Evolutionary conservation across 2,329 filamentous ascomycete genomes (phyloP).

Genomic region (Ambrosiella cleistominuta): DNA sequence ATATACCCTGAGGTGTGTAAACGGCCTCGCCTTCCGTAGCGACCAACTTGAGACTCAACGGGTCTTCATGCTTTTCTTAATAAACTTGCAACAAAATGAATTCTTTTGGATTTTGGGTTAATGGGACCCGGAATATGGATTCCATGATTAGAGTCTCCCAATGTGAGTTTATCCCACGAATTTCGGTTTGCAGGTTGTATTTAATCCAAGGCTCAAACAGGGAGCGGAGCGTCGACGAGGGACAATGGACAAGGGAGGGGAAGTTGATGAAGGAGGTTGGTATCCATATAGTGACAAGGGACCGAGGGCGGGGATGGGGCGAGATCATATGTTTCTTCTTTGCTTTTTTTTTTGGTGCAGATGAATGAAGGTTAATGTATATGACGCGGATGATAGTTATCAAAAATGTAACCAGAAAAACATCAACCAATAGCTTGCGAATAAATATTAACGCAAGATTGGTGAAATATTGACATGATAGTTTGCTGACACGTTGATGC

Average conservation of each 20-base stretch:
- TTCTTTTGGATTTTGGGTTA: constrained; percentile 32
- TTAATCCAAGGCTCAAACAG: neutral
- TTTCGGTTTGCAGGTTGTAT: neutral
- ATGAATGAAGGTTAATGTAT: too few species aligned
- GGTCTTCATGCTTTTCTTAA: constrained; percentile 26
- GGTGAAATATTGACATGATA: too few species aligned
- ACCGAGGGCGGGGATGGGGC: neutral
- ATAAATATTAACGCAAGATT: too few species aligned
- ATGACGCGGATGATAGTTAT: too few species aligned
- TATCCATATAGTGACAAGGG: neutral
- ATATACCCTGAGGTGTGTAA: constrained; percentile 41
- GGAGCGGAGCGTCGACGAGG: neutral
- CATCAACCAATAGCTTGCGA: too few species aligned
- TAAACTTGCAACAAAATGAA: constrained; percentile 45
- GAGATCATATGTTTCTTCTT: too few species aligned
- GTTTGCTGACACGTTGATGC: neutral
- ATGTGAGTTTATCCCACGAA: neutral
- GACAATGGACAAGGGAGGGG: neutral
- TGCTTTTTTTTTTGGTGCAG: too few species aligned
- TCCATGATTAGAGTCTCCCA: neutral
- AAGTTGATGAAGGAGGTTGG: neutral
- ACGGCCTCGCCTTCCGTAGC: constrained; percentile 49
- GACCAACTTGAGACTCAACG: constrained; percentile 47
- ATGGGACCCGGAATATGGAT: constrained; percentile 38
- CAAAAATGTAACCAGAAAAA: too few species aligned